phyloP scores from a whole-genome alignment of 192 early-diverging fungal genomes.

The Jimgerdemannia flammicorona region DNA sequence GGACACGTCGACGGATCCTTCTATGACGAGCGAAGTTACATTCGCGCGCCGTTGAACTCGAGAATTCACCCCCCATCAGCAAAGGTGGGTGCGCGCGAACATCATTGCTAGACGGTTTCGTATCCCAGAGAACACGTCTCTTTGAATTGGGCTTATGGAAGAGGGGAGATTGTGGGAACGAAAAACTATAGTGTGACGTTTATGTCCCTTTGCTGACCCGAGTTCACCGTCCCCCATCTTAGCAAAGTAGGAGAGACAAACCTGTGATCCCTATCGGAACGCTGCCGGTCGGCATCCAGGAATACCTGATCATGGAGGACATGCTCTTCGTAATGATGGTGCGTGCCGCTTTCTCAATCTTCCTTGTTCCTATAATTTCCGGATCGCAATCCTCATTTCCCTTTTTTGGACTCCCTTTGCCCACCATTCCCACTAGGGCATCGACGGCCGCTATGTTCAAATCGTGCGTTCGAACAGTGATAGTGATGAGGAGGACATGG shows the following conservation, averaged over 20 bases:
- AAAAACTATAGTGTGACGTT: no score
- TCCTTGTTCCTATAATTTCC: no score
- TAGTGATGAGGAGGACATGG: slow-evolving; percentile 38
- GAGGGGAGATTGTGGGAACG: no score
- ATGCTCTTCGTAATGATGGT: slow-evolving; percentile 84
- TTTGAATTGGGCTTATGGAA: no score
- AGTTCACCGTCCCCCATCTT: neutral
- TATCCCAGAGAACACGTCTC: neutral
- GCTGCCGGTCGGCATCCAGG: slow-evolving; percentile 59
- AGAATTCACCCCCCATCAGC: neutral
- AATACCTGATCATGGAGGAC: slow-evolving; percentile 85
- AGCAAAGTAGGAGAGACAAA: slow-evolving; percentile 5
- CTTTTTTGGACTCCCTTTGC: neutral
- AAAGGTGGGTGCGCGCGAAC: neutral
- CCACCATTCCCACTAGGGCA: slow-evolving; percentile 49
- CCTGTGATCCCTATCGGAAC: slow-evolving; percentile 18
- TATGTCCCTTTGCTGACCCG: neutral
- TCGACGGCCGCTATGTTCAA: slow-evolving; percentile 73
- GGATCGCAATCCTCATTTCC: neutral
- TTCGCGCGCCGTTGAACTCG: neutral
- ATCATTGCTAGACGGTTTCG: neutral
- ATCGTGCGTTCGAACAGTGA: slow-evolving; percentile 32
- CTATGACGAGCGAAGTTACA: neutral
- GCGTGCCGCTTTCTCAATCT: neutral
- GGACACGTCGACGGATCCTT: neutral